phyloP scores from a whole-genome alignment of 176 grass and related monocot species.

The Bolboschoenus planiculmis region DNA sequence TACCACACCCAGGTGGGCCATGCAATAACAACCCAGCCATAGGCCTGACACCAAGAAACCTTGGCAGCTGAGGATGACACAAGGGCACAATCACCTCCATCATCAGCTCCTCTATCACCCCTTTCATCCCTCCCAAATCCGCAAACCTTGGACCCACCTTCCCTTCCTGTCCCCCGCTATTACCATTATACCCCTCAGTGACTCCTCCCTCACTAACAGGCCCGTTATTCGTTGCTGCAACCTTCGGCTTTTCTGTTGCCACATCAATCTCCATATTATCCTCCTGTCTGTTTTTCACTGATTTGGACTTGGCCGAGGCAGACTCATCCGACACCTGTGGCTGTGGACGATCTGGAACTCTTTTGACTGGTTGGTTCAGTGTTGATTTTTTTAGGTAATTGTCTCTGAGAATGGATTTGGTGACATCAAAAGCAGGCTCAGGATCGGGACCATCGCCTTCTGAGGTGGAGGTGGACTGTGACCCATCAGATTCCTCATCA shows the following conservation, averaged over 20 bases:
- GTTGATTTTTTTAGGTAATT: slow-evolving; percentile 40
- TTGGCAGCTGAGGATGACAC: slow-evolving; percentile 66
- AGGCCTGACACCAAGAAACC: slow-evolving; percentile 57
- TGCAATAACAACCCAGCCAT: slow-evolving; percentile 72
- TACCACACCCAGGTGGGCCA: slow-evolving; percentile 78
- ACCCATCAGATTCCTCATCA: slow-evolving; percentile 21
- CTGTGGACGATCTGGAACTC: neutral
- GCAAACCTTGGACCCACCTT: slow-evolving; percentile 46
- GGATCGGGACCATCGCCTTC: slow-evolving; percentile 8
- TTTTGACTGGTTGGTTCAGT: neutral
- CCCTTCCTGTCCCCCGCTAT: neutral
- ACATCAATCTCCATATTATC: slow-evolving; percentile 63
- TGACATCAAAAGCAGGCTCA: slow-evolving; percentile 45
- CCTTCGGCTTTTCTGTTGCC: slow-evolving; percentile 36
- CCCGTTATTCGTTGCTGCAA: slow-evolving; percentile 26
- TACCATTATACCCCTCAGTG: slow-evolving; percentile 18
- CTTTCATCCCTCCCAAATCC: slow-evolving; percentile 65
- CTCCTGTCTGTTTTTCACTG: slow-evolving; percentile 9
- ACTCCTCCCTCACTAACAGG: slow-evolving; percentile 22
- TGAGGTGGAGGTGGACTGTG: slow-evolving; percentile 43
- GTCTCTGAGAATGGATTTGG: slow-evolving; percentile 49
- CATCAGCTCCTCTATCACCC: slow-evolving; percentile 61
- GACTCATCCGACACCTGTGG: neutral
- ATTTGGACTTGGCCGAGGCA: slow-evolving; percentile 13
- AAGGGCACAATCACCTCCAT: slow-evolving; percentile 88